Base-by-base conservation (phyloP, 2,329 filamentous ascomycete genomes). In the Neonectria punicea region DNA sequence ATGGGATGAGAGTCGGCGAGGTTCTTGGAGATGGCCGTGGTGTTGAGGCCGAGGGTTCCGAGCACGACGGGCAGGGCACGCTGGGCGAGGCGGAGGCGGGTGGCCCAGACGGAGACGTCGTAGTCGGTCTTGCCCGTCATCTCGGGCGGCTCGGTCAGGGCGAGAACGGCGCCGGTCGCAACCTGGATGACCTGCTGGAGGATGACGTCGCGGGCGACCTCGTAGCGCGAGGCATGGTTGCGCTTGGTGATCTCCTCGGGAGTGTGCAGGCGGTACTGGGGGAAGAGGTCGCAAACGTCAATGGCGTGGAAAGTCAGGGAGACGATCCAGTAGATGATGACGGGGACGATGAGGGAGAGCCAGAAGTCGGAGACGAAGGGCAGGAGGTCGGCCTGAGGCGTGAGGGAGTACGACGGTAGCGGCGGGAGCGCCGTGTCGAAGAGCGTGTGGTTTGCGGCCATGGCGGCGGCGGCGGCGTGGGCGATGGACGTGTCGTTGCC, bases 131-230 rank as follows among this genome's bases (percentile, higher is more conserved):
- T 92, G 55, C 96, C 96, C 44, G 85, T 85, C 74, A 90, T 89
- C 69, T 95, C 91, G 46, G 87, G 83, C 3, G 90, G 88, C 73
- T 98, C 96, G 20, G 91, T 90, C 70, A 90, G 81, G 4, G 89
- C 88, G 46, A 98, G 81, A 4, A 87, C 79, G 59, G 90, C 79
- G 43, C 92, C 91, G 46, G 93, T 90, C 18, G 86, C 79, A 25
- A 93, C 92, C 83, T 99, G 96, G 53, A 99, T 92, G 66, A 95
- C 79, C 78, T 99, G 96, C 81, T 99, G 95, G 63, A 98, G 77
- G 60, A 98, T 82, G 71, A 98, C 95, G 83, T 98, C 95, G 78
- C 93, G 90, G 68, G 95, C 89, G 4, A 97, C 94, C 75, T 98
- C 91, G 81, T 88, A 93, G 67, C 93, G 89, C 51, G 92, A 88